These are phyloP conservation scores for Parastagonospora nodorum DNA, from an alignment of 2,329 filamentous ascomycete species.

Conservation along the genomic window DNA sequence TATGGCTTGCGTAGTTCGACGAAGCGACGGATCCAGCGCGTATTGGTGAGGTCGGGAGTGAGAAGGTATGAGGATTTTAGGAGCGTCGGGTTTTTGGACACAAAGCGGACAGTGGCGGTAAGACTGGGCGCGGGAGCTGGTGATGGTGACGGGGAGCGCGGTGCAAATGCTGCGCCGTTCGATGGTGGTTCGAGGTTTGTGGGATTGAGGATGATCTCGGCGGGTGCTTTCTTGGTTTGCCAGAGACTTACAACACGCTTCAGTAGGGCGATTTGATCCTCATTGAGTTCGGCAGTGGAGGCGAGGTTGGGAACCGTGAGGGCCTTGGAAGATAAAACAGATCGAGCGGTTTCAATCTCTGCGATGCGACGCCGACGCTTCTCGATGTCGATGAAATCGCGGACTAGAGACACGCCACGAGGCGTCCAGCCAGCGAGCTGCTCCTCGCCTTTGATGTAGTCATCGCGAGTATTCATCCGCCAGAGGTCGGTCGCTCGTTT, in stretches of 20 bases:
- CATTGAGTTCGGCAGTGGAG: slow-evolving; percentile 24
- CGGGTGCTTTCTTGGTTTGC: slow-evolving; percentile 53
- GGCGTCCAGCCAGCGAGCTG: slow-evolving; percentile 83
- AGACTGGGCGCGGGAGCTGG: slow-evolving; percentile 62
- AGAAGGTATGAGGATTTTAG: slow-evolving; percentile 89
- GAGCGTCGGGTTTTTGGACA: slow-evolving; percentile 73
- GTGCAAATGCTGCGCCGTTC: slow-evolving; percentile 59
- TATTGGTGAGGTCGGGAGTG: slow-evolving; percentile 79
- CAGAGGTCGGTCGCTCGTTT: slow-evolving; percentile 92
- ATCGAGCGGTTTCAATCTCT: slow-evolving; percentile 78
- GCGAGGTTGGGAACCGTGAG: slow-evolving; percentile 31
- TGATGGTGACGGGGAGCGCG: slow-evolving; percentile 44
- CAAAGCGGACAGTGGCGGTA: slow-evolving; percentile 74
- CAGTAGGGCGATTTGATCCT: slow-evolving; percentile 50
- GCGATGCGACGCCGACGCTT: slow-evolving; percentile 75
- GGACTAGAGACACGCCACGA: slow-evolving; percentile 86
- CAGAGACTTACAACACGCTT: slow-evolving; percentile 67
- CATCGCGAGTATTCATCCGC: slow-evolving; percentile 92
- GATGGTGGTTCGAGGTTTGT: slow-evolving; percentile 69
- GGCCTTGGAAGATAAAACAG: slow-evolving; percentile 63
- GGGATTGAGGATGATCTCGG: slow-evolving; percentile 53
- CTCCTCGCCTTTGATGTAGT: slow-evolving; percentile 97
- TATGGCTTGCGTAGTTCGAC: slow-evolving; percentile 92
- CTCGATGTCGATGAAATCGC: slow-evolving; percentile 78
- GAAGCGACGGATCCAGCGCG: slow-evolving; percentile 88